A percentile compares a stretch with the other conserved stretches of the same genome.
phyloP scores from a whole-genome alignment of 1,139 yeast genomes.

The Pneumocystis carinii region DNA sequence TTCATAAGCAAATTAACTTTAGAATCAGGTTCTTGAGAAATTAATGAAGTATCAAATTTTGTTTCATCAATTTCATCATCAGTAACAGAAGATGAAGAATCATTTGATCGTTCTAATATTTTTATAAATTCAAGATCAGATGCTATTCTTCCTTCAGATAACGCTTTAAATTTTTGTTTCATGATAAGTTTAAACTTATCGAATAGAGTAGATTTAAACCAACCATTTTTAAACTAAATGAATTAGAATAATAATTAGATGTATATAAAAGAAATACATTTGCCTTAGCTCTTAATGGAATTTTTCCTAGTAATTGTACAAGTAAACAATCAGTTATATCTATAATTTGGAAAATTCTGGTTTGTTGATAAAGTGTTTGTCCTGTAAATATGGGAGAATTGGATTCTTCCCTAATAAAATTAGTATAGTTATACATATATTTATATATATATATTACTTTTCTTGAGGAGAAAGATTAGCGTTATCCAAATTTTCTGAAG shows the following conservation, averaged over 20 bases:
- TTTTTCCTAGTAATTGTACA: constrained; percentile 32
- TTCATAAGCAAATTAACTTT: constrained; percentile 4
- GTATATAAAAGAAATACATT: constrained; percentile 19
- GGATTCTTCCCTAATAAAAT: constrained; percentile 18
- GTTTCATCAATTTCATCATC: constrained; percentile 3
- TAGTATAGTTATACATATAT: background rate
- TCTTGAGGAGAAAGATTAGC: constrained; percentile 11
- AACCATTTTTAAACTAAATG: constrained; percentile 39
- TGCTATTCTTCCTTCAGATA: constrained; percentile 8
- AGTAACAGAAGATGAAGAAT: background rate
- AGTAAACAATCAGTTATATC: constrained; percentile 61
- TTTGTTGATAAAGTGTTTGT: constrained; percentile 39
- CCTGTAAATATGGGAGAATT: constrained; percentile 61
- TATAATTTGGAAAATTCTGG: constrained; percentile 67
- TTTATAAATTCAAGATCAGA: background rate
- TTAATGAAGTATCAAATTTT: background rate
- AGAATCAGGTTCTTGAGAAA: background rate
- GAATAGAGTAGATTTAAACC: constrained; percentile 54
- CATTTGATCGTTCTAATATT: constrained; percentile 2
- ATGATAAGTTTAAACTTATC: constrained; percentile 52
- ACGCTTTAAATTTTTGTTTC: constrained; percentile 49
- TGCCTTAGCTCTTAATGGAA: constrained; percentile 21
- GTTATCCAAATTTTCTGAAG: constrained; percentile 22
- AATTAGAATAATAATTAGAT: constrained; percentile 1
- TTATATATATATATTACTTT: background rate